Conservation (phyloP, 305 asterid genomes). For the Fraxinus nigra region DNA sequence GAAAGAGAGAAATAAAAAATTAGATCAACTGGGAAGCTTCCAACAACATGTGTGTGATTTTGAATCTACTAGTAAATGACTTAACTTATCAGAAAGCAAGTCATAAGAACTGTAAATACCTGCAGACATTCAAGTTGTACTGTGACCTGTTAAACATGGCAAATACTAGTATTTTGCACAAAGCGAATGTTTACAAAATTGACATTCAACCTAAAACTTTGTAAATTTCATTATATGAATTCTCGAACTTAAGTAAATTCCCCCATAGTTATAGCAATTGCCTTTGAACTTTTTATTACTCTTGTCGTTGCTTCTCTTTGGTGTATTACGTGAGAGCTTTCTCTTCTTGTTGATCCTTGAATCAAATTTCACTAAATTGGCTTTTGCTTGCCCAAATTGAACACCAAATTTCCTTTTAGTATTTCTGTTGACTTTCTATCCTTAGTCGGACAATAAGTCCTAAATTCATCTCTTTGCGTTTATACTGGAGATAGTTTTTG, state of each 20-base stretch:
- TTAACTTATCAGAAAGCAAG: background rate
- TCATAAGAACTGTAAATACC: background rate
- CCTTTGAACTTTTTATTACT: background rate
- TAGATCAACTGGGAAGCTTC: too few species aligned
- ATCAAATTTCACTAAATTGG: background rate
- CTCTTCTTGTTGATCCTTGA: background rate
- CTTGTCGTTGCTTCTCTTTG: too few species aligned
- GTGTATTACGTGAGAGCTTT: too few species aligned
- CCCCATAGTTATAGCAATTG: background rate
- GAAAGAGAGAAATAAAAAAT: background rate
- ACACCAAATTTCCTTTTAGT: background rate
- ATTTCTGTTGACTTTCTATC: background rate
- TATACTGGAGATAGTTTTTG: background rate
- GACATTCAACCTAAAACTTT: background rate
- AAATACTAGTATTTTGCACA: background rate
- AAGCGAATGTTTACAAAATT: background rate
- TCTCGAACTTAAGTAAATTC: too few species aligned
- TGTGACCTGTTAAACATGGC: background rate
- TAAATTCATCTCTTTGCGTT: too few species aligned
- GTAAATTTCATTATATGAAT: too few species aligned
- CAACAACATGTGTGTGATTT: too few species aligned
- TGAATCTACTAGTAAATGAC: background rate
- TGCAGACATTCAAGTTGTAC: background rate
- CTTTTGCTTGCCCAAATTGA: background rate
- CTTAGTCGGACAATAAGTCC: background rate